Base-by-base conservation (phyloP, 306 rosid species). In the Clitoria ternatea region DNA sequence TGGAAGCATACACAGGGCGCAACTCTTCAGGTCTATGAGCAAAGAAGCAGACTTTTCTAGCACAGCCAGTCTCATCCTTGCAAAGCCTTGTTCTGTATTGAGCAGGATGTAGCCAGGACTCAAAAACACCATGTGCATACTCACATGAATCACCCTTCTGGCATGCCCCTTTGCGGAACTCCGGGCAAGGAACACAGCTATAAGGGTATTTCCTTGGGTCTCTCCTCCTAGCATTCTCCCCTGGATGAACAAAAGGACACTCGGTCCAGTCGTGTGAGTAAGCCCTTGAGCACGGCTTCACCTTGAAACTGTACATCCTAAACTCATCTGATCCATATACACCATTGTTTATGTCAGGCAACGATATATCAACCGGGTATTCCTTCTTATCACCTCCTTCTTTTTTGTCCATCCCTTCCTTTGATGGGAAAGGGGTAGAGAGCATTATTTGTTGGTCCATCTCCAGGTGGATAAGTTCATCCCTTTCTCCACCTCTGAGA, bases 51-150 rank as follows among this genome's bases (percentile, higher is more conserved):
- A 95, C 99, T 81, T 95, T 95, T 66, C 99, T 87, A 0, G 62
- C 33, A 80, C 99, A 95, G 29, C 96, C 96, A 49, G 83, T 91
- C 86, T 95, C 99, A 14, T 95, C 99, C 83, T 95, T 95, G 85
- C 99, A 95, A 56, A 95, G 96, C 78, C 99, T 82, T 15, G 99
- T 95, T 63, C 99, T 72, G 78, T 95, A 95, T 42, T 95, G 99
- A 3, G 99, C 97, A 63, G 99, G 99, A 64, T 95, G 99, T 18
- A 95, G 96, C 99, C 99, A 95, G 4, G 99, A 95, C 86, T 95
- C 99, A 0, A 95, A 95, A 45, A 95, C 99, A 48, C 99, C 99
- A 47, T 95, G 99, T 4, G 99, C 97, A 49, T 95, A 95, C 72
- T 95, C 99, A 19, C 99, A 95, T 26, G 90, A 74, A 78, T 95